Conservation (phyloP, 208 protist genomes). For the Herpetomonas muscarum region DNA sequence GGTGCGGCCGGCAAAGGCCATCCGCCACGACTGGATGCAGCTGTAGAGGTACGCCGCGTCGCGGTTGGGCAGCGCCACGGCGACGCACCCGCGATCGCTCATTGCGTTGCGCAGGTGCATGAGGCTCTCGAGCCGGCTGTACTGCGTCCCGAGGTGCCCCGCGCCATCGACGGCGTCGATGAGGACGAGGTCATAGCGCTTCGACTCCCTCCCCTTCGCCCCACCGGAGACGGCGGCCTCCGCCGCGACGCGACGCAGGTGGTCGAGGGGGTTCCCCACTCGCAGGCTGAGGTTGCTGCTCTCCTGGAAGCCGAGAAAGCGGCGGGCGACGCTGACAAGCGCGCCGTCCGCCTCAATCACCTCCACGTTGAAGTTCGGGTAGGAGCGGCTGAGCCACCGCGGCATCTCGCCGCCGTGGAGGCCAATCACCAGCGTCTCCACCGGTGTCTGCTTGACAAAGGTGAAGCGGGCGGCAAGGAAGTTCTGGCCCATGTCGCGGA, state of each 20-base stretch:
- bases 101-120: constrained; percentile 63
- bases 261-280: constrained; percentile 65
- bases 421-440: constrained; percentile 76
- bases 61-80: constrained; percentile 66
- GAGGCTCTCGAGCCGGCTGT: constrained; percentile 78
- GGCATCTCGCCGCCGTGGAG: constrained; percentile 79
- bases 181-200: constrained; percentile 72
- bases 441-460: constrained; percentile 48
- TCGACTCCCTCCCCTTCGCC: constrained; percentile 6
- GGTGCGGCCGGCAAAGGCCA: constrained; percentile 69
- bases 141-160: constrained; percentile 62
- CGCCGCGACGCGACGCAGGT: constrained; percentile 27
- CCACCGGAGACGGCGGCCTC: constrained; percentile 4
- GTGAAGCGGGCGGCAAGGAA: constrained; percentile 69
- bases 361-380: constrained; percentile 81
- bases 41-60: constrained; percentile 70
- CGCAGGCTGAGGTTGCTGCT: constrained; percentile 57
- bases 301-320: constrained; percentile 80
- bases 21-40: constrained; percentile 86
- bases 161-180: constrained; percentile 69
- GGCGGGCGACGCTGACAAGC: constrained; percentile 65
- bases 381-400: constrained; percentile 73
- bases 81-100: constrained; percentile 58
- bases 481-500: constrained; percentile 61
- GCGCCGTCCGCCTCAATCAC: constrained; percentile 84